These are phyloP conservation scores for Pleurotus cornucopiae DNA, from an alignment of 768 basidiomycete genomes.

Conservation along the genomic window DNA sequence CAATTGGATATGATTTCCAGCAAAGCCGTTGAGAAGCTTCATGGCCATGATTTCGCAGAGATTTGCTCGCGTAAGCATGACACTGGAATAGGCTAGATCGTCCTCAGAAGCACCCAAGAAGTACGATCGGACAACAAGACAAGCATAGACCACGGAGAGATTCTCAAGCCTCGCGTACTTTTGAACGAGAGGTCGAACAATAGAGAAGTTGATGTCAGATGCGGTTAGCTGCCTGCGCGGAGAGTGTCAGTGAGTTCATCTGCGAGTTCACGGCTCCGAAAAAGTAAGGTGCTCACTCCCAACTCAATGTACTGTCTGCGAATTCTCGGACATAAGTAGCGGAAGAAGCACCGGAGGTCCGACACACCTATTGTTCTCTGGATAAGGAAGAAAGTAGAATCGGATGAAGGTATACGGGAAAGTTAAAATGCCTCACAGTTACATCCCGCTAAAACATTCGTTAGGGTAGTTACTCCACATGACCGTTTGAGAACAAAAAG, in stretches of 20 bases:
- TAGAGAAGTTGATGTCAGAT: conserved; percentile 75
- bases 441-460: conserved; percentile 42
- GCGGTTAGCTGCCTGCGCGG: conserved; percentile 69
- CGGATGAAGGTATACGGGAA: conserved; percentile 4
- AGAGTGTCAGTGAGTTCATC: not conserved
- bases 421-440: conserved; percentile 40
- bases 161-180: conserved; percentile 79
- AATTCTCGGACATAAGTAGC: conserved; percentile 13
- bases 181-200: conserved; percentile 72
- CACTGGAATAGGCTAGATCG: conserved; percentile 73
- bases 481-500: not conserved
- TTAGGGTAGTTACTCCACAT: not conserved
- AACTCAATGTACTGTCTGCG: conserved; percentile 67
- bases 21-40: conserved; percentile 77
- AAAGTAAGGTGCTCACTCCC: conserved; percentile 54
- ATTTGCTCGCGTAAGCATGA: conserved; percentile 64
- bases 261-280: not conserved
- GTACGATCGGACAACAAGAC: conserved; percentile 74
- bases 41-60: conserved; percentile 88
- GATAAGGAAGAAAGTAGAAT: conserved; percentile 19
- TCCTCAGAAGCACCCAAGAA: conserved; percentile 66
- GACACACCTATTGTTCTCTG: conserved; percentile 42
- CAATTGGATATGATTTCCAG: conserved; percentile 70
- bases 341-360: conserved; percentile 6
- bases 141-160: conserved; percentile 70